Evolutionary conservation across 441 rosid genomes (phyloP), one percentile per base, ranked within the genome.

Genomic region (Biscutella laevigata): DNA sequence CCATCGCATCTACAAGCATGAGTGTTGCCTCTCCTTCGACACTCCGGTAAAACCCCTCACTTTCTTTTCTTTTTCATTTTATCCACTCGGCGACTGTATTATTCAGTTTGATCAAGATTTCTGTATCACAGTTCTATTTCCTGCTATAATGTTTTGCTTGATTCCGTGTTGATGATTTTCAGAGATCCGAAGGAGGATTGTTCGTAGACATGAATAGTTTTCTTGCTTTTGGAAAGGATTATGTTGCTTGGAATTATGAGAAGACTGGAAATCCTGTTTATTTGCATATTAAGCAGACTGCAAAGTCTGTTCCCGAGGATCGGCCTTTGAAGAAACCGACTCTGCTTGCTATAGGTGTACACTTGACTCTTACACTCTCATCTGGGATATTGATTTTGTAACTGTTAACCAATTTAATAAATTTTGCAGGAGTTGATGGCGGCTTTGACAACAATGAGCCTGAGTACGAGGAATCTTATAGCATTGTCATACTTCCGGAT

Each of bases 1-100:
- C 45, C 85, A 82, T 53, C 98, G 96, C 61, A 77, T 86, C 83
- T 91, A 82, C 83, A 91, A 92, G 69, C 87, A 86, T 12, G 96
- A 92, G 73, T 92, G 98, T 67, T 86, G 96, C 77, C 43, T 88
- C 76, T 80, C 96, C 59, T 91, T 83, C 73, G 98, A 86, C 44
- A 73, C 95, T 64, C 94, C 91, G 76, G 95, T 91, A 76, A 19
- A 42, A 34, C 4, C 35, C 38, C 49, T 20, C 35, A 40, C 27
- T 32, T 62, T 19, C 26, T 49, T 43, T 44, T 50, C 45, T 44
- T 30, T 44, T 17, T 16, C 2, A 19, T 0, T 17, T 3, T 14
- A 7, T 8, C 8, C 44, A 7, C 8, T 22, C 0, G 5, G 10
- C 37, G 11, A 20, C 43, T 38, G n/a, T n/a, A n/a, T n/a, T n/a